phyloP scores from a whole-genome alignment of 169 alveolate species.

The Pseudocohnilembus persalinus region DNA sequence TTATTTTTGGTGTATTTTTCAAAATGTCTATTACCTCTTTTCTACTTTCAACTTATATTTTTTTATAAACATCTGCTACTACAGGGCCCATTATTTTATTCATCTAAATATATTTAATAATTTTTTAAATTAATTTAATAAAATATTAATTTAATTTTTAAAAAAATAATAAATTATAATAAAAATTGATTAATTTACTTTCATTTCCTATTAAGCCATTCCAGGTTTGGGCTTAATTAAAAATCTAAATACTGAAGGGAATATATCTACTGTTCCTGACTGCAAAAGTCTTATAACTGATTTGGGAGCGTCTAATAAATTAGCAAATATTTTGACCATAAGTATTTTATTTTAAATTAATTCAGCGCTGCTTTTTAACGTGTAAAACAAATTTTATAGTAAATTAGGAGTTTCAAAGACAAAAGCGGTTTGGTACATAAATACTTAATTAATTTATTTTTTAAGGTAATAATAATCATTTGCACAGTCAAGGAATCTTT shows the following conservation, averaged over 20 bases:
- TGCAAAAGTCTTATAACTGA: slow-evolving; percentile 1
- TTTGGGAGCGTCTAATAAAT: slow-evolving; percentile 16
- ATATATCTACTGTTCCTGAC: slow-evolving; percentile 4
- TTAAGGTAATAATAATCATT: slow-evolving; percentile 16
- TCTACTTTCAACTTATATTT: slow-evolving; percentile 16
- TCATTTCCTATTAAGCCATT: slow-evolving; percentile 1
- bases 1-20: slow-evolving; percentile 14
- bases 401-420: slow-evolving; percentile 17
- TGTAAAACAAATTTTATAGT: slow-evolving; percentile 6
- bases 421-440: slow-evolving; percentile 12
- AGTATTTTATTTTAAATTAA: slow-evolving; percentile 9
- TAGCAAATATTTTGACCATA: slow-evolving; percentile 4
- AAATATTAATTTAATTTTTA: no score
- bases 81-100: slow-evolving; percentile 2
- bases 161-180: no score
- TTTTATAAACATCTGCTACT: slow-evolving; percentile 1
- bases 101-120: no score
- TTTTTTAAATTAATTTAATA: no score
- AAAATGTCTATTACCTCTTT: slow-evolving; percentile 8
- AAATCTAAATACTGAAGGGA: background rate
- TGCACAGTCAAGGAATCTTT: slow-evolving; percentile 7
- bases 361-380: slow-evolving; percentile 17
- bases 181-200: background rate
- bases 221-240: slow-evolving; percentile 10
- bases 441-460: background rate